Base-by-base conservation (phyloP, 2,329 filamentous ascomycete species). In the Epicoccum nigrum region DNA sequence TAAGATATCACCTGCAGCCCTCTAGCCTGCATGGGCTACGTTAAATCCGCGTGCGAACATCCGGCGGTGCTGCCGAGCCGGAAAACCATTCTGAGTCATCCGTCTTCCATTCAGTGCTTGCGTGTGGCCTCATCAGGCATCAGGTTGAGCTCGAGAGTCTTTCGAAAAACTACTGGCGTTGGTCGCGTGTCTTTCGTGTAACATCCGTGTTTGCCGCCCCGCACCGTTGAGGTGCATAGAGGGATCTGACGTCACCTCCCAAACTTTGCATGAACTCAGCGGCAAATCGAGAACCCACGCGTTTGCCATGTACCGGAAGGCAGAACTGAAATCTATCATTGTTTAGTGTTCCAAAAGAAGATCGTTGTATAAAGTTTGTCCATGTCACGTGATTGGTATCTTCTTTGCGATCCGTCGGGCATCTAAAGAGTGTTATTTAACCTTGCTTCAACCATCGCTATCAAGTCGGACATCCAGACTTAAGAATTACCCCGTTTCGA, bases 1-100 rank as follows among this genome's bases (percentile, higher is more conserved):
- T 43, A 44, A 43, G 40, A 54, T 45, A 39, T 46, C 43, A 52
- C 49, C 44, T 52, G 49, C 38, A 20, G 34, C n/a, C n/a, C n/a
- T 19, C 44, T 33, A 43, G 25, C 12, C 43, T 52, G 49, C 49
- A 52, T 52, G 28, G 34, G 33, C 43, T 21, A 37, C 27, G 43
- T 34, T 52, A 47, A 32, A 47, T 47, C 49, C 49, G 49, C 33
- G 49, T 52, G 38, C 49, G 49, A 38, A 19, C 21, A 20, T n/a
- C 17, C 43, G 43, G 20, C 7, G 42, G 28, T 38, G 38, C 23
- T 13, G 21, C 16, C 32, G 20, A 27, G 20, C 43, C 38, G 13
- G 31, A 43, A 17, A 20, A 23, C 15, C 11, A 7, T 21, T 33
- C 38, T 52, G 49, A 47, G 38, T 52, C 38, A 52, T 33, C 30